Evolutionary conservation across 441 rosid genomes (phyloP).

Genomic region (Pelargonium fulgidum): DNA sequence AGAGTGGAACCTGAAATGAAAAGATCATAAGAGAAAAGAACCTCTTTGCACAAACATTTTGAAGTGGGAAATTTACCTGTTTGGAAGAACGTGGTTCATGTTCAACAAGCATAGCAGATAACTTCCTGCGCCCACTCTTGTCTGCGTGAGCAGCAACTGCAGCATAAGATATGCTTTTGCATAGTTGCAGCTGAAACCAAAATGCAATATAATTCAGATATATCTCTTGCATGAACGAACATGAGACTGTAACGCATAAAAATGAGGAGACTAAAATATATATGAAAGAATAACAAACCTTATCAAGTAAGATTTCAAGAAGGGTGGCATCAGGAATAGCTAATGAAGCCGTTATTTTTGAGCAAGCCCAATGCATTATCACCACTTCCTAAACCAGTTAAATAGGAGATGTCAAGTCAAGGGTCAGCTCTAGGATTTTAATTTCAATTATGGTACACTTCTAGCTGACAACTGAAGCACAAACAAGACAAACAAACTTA

Average conservation of each 20-base stretch:
- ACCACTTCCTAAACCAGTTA: conserved; percentile 66
- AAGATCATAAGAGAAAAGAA: conserved; percentile 8
- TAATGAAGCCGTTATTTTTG: conserved; percentile 83
- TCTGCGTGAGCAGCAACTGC: conserved; percentile 99
- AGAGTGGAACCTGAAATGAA: conserved; percentile 69
- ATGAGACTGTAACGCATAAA: conserved; percentile 8
- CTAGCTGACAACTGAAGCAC: neutral
- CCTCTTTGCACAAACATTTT: neutral
- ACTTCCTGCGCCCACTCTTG: conserved; percentile 79
- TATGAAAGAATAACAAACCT: conserved; percentile 42
- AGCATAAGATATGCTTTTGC: conserved; percentile 92
- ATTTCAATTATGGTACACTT: neutral
- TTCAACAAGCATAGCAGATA: conserved; percentile 95
- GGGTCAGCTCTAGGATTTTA: neutral
- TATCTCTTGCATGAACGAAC: conserved; percentile 13
- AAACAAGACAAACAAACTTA: conserved; percentile 27
- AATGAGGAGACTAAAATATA: neutral
- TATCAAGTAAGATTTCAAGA: conserved; percentile 86
- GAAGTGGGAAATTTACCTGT: conserved; percentile 42
- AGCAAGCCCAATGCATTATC: conserved; percentile 99
- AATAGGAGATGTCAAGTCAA: neutral
- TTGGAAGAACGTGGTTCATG: conserved; percentile 95
- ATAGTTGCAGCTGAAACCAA: conserved; percentile 70
- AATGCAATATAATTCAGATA: conserved; percentile 21
- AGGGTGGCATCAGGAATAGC: conserved; percentile 80